Conservation (phyloP, 768 basidiomycete species). For the Clathrus columnatus region DNA sequence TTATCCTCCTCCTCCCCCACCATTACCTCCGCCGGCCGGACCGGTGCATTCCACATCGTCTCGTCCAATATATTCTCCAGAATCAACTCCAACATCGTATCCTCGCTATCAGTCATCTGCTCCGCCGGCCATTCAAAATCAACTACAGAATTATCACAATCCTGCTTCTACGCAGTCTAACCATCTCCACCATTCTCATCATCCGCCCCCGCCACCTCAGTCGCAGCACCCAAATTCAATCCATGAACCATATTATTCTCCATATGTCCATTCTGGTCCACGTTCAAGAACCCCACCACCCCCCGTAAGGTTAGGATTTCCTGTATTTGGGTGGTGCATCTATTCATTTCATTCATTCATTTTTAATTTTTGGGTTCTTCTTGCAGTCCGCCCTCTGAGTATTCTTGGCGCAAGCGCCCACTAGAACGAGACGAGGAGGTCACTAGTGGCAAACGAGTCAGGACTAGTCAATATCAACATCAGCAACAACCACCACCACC, state of each 20-base stretch:
- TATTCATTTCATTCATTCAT: not conserved
- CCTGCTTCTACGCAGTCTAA: slow-evolving; percentile 11
- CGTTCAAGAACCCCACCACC: not conserved
- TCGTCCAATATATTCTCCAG: not conserved
- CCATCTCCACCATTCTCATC: slow-evolving; percentile 43
- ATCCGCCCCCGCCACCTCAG: slow-evolving; percentile 20
- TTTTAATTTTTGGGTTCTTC: not conserved
- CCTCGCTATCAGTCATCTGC: not conserved
- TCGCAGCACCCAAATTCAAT: slow-evolving; percentile 5
- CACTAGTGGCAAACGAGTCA: not conserved
- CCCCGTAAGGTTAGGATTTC: not conserved
- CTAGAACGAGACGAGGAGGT: not conserved
- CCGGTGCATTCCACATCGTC: not conserved
- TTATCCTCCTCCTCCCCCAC: not conserved
- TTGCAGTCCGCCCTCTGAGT: not conserved
- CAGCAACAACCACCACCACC: not conserved
- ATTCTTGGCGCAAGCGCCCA: not conserved
- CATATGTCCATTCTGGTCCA: not conserved
- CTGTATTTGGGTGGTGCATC: not conserved
- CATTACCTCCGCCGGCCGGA: not conserved
- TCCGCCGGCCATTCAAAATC: not conserved
- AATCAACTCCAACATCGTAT: not conserved
- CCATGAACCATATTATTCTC: not conserved
- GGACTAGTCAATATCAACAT: not conserved
- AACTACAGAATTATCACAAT: not conserved